Base-by-base conservation (phyloP, 2,329 filamentous ascomycete species). In the Botrytis pseudocinerea region DNA sequence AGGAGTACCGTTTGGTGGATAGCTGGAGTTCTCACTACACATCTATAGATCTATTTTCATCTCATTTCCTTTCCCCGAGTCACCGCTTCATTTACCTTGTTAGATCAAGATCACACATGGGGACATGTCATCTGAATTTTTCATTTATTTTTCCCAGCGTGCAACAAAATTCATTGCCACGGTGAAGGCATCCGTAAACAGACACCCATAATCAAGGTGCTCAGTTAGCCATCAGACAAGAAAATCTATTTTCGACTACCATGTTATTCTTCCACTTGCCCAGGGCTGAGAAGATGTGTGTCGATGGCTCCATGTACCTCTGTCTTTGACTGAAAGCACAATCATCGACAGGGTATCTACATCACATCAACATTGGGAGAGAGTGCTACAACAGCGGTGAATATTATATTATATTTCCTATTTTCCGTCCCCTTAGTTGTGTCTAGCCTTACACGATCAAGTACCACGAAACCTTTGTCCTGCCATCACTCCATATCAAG, bases 1-100 rank as follows among this genome's bases (percentile, higher is more conserved):
- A 44, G 38, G 18, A 42, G 25, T 59, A 42, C 18, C 18, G 9
- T 25, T 32, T 44, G 9, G 18, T 28, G 16, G n/a, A 22, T 68
- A 22, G 25, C 18, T 57, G 54, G 10, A 57, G 22, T n/a, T 69
- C 48, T 44, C 6, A 42, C 48, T 16, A 16, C 44, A 2, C 16
- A 25, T 57, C 65, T 68, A 57, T 68, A 10, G 16, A 18, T 69
- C 65, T 57, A 69, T 57, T 69, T 68, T 57, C 22, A 28, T 69
- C 48, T 44, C 18, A 12, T 32, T 4, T 2, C 38, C 28, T 51
- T 25, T 25, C 35, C 32, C 65, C n/a, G 42, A 9, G 38, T 44
- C 40, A n/a, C 4, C 10, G 10, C 28, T n/a, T 57, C 16, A n/a
- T 20, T n/a, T 16, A 18, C 20, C 18, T 57, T 16, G 4, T 46